Base-by-base conservation (phyloP, 164 flowering plant genomes). In the Taxillus chinensis region DNA sequence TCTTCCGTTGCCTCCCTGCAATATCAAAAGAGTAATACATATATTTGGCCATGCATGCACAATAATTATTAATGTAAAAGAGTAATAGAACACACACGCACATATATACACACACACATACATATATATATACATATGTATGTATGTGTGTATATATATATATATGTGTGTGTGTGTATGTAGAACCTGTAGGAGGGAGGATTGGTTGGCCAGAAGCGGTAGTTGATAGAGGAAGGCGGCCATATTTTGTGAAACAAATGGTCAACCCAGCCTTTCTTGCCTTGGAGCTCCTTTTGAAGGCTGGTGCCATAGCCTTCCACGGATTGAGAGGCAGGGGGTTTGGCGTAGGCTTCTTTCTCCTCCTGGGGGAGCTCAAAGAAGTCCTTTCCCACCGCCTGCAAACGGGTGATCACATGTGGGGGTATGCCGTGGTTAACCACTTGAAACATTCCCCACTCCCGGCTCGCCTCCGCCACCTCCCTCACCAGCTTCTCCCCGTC, bases 231-330 rank as follows among this genome's bases (percentile, higher is more conserved):
- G 48, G 82, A 61, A 43, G 84, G 85, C 42, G 97, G 97, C 91
- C 91, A 89, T 13, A 82, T 67, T 57, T 45, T 78, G 49, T 91
- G 97, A 56, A 91, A 91, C 65, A 91, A 64, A 61, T 83, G 88
- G 76, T 85, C 96, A 49, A 79, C 89, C 97, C 97, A 91, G 39
- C 74, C 73, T 62, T 75, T 83, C 71, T 84, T 87, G 10, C 87
- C 97, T 37, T 79, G 78, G 17, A 66, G 45, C 46, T 85, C 91
- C 58, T 82, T 88, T 60, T 79, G 84, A 40, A 90, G 79, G 59
- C 61, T 75, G 2, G 83, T 82, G 3, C 96, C 96, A 58, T 91
- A 91, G 3, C 97, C 96, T 68, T 90, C 90, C 8, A 80, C 37
- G 5, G 59, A 42, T 15, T 63, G 40, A 3, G 78, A 59, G 0